Evolutionary conservation across 139 green algal species (phyloP), one percentile per base, ranked within the genome.

Genomic region (Diplosphaera chodatii): DNA sequence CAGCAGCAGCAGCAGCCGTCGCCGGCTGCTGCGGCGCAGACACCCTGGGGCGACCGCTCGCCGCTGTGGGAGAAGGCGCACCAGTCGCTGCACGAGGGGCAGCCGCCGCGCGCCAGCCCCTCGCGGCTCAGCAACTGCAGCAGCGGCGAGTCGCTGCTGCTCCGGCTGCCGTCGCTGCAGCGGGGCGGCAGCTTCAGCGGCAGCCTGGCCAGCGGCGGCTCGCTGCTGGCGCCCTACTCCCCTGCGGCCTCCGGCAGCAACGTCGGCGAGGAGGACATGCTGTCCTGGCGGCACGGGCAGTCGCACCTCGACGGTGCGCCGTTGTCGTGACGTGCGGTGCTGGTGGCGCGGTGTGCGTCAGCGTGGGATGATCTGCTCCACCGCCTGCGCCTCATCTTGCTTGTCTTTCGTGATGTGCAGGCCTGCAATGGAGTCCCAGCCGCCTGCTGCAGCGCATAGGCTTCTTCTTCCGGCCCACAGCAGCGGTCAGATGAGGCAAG

Each of bases 1-100:
- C 74, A 65, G 25, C 40, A 37, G 68, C 68, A 71, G 74, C 74
- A 69, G 63, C 28, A 55, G 34, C 1, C 66, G 37, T 21, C n/a
- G 48, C 48, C 48, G 48, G 16, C 48, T 3, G 16, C 13, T 10
- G 48, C 48, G 48, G 10, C 48, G 48, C 18, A 5, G 48, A 25
- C 48, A 3, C 48, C 18, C 16, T 27, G 18, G 48, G 48, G 16
- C 48, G 3, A 3, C 16, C 48, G 18, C 3, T 25, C 48, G 3
- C 48, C 48, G 10, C 48, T 25, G 16, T 59, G 48, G 55, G 8
- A n/a, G 16, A 6, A 3, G 66, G 32, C 16, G 55, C 37, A 37
- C 32, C n/a, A 31, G 40, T 41, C 40, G 65, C 64, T 30, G 64
- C 65, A 64, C 32, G 22, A 63, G 32, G 6, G n/a, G 23, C 64